Base-by-base conservation (phyloP, 2,329 filamentous ascomycete species). In the Peltaster fructicola region DNA sequence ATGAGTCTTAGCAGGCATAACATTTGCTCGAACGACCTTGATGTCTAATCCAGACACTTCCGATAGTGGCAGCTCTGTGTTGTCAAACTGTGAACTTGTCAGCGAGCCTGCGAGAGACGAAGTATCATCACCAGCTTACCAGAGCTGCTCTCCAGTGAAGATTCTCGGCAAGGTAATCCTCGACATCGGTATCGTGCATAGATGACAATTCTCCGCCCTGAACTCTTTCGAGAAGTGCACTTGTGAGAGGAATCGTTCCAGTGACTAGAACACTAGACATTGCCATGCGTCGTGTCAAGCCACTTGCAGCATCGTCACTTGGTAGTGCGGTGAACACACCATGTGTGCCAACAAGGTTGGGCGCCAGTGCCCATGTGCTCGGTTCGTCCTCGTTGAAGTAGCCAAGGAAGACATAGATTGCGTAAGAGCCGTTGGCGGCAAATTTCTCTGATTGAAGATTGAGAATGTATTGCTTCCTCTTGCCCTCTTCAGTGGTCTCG, bases 381-480 rank as follows among this genome's bases (percentile, higher is more conserved):
- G 54, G 39, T 18, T 68, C 52, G 3, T 40, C 35, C 1, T 61
- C 29, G 23, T 34, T 52, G 2, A 57, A 52, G 3, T 57, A 44
- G 1, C 71, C 76, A 2, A 81, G 43, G 49, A 82, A 84, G 30
- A 84, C 54, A 41, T 73, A 66, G 11, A 85, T 54, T 26, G 57
- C 59, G 39, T 73, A 79, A 0, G 72, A 67, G 1, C 61, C 64
- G 7, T 62, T 55, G 6, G 76, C 47, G 3, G 67, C 66, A 29
- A 66, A 62, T 32, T 69, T 73, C 26, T 60, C 55, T 12, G 72
- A 65, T 9, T 57, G 54, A 21, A 84, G 60, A 38, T 76, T 78
- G 36, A 67, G 68, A 13, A 71, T 59, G 66, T 77, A 85, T 38
- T 84, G 63, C 5, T 55, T 57, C 38, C 70, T 68, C 7, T 43